Percentiles rank a stretch among this genome's conserved stretches.
Conservation (phyloP, 768 basidiomycete species). For the Pulveroboletus ravenelii region DNA sequence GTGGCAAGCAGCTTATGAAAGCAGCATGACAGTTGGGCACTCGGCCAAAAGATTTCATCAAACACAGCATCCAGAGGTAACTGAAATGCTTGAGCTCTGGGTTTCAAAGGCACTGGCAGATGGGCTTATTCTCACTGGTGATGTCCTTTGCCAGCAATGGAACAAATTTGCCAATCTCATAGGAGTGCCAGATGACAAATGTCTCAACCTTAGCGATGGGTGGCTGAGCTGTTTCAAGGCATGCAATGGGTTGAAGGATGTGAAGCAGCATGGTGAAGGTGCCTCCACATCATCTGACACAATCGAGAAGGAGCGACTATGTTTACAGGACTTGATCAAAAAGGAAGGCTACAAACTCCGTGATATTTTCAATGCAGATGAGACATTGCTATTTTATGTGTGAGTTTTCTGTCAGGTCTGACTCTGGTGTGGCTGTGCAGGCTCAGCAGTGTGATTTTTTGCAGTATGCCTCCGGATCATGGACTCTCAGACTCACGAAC, state of each 20-base stretch:
- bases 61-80: slow-evolving; percentile 32
- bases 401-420: too few species aligned
- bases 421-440: too few species aligned
- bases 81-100: slow-evolving; percentile 36
- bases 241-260: background rate
- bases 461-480: too few species aligned
- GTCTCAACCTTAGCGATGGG: background rate
- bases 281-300: slow-evolving; percentile 21
- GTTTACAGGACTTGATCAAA: too few species aligned
- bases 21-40: too few species aligned
- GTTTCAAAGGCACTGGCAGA: slow-evolving; percentile 27
- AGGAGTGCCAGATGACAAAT: too few species aligned
- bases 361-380: too few species aligned
- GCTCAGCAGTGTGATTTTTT: too few species aligned
- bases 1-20: background rate
- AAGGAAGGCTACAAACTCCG: too few species aligned
- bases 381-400: too few species aligned
- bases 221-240: background rate
- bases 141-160: slow-evolving; percentile 33
- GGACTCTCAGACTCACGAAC: too few species aligned
- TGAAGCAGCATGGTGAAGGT: slow-evolving; percentile 31
- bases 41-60: slow-evolving; percentile 6
- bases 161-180: slow-evolving; percentile 12
- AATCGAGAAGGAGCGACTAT: slow-evolving; percentile 23
- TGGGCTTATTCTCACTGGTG: background rate